These are phyloP conservation scores for Cryptococcus wingfieldii DNA, from an alignment of 1,284 basidiomycete genomes.

Conservation along the genomic window DNA sequence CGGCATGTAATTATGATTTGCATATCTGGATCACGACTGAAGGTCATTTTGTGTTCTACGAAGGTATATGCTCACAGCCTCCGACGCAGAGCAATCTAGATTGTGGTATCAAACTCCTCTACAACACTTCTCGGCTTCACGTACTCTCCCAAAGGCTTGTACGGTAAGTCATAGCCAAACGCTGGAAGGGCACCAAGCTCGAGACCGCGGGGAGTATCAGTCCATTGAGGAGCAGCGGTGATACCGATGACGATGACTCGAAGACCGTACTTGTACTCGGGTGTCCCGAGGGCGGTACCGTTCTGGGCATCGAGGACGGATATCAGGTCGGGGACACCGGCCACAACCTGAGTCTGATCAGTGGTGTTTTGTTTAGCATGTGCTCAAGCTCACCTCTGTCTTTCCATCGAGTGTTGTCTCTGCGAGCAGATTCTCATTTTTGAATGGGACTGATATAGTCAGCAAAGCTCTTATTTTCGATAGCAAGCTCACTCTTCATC, in stretches of 20 bases:
- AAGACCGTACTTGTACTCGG: slow-evolving; percentile 56
- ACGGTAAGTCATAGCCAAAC: slow-evolving; percentile 34
- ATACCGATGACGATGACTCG: slow-evolving; percentile 59
- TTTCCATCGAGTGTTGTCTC: slow-evolving; percentile 49
- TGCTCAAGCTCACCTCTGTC: slow-evolving; percentile 25
- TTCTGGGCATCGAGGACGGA: slow-evolving; percentile 58
- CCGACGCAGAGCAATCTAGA: too few relatives aligned
- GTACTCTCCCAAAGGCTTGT: slow-evolving; percentile 40
- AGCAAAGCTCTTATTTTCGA: background rate
- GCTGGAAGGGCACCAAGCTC: slow-evolving; percentile 37
- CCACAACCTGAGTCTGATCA: slow-evolving; percentile 38
- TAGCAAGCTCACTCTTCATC: slow-evolving; percentile 20
- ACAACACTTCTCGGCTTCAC: slow-evolving; percentile 44
- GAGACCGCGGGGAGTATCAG: slow-evolving; percentile 53
- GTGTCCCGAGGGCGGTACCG: slow-evolving; percentile 56
- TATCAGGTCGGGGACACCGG: slow-evolving; percentile 59
- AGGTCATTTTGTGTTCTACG: too few relatives aligned
- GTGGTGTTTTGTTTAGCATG: background rate
- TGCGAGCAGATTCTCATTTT: slow-evolving; percentile 58
- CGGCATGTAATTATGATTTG: background rate
- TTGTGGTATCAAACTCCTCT: slow-evolving; percentile 24
- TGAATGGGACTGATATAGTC: slow-evolving; percentile 53
- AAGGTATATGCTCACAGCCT: too few relatives aligned
- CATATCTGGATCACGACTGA: background rate
- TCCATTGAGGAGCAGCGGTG: slow-evolving; percentile 59